phyloP scores from a whole-genome alignment of 176 grass and related monocot genomes.

The Pontederia paniculata region DNA sequence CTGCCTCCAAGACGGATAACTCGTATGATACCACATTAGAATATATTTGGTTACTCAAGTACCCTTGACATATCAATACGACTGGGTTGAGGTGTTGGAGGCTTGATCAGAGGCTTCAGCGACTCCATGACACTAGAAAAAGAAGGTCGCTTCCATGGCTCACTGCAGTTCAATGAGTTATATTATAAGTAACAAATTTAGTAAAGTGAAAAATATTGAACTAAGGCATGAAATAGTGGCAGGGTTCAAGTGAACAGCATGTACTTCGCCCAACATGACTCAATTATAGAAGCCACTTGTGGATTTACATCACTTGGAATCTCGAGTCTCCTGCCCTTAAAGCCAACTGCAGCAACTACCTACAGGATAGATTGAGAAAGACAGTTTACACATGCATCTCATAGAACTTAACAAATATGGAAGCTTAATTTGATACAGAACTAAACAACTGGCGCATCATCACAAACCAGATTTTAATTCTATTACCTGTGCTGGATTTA shows the following conservation, averaged over 20 bases:
- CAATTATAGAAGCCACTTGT: slow-evolving; percentile 62
- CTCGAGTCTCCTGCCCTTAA: slow-evolving; percentile 86
- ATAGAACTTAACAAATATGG: too few relatives aligned
- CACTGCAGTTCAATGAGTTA: slow-evolving; percentile 26
- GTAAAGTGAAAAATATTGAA: slow-evolving; percentile 1
- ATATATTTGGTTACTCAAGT: background rate
- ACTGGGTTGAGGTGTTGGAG: background rate
- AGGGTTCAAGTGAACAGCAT: background rate
- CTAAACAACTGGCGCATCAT: too few relatives aligned
- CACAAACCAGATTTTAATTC: too few relatives aligned
- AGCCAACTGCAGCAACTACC: slow-evolving; percentile 93
- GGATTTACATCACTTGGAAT: slow-evolving; percentile 73
- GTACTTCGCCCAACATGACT: slow-evolving; percentile 90
- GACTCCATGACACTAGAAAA: slow-evolving; percentile 74
- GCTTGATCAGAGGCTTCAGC: slow-evolving; percentile 47
- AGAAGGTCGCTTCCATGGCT: slow-evolving; percentile 72
- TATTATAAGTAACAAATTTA: background rate
- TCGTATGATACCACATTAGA: background rate
- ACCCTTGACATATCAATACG: background rate
- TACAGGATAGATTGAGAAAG: slow-evolving; percentile 9
- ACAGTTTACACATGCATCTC: too few relatives aligned
- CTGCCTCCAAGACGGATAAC: background rate
- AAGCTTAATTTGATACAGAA: too few relatives aligned
- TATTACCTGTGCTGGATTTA: slow-evolving; percentile 72
- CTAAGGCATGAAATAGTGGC: slow-evolving; percentile 4